Base-by-base conservation (phyloP, 139 green algal species). In the Picochlorum costavermella region DNA sequence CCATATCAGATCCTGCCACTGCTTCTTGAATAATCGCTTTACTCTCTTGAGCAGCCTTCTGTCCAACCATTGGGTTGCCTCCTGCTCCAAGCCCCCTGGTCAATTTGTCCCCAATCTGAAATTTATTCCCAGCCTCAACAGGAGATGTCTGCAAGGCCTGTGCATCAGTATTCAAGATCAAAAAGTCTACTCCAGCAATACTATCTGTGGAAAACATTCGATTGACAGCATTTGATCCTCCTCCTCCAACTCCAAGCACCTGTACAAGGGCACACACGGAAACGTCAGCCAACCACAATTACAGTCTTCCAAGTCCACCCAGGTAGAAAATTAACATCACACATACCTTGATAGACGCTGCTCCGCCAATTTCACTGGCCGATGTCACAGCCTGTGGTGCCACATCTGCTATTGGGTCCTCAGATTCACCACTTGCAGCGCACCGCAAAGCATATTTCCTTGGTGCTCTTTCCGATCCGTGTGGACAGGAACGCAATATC, bases 191-290 rank as follows among this genome's bases (percentile, higher is more conserved):
- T 25, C 87, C 87, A 23, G 74, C 53, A 30, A 92, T 80, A 53
- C 46, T 53, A 26, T 88, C 85, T 25, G 66, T 80, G 5, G 78
- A 40, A 4, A 92, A 58, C 91, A 97, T 97, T 61, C 92, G 86
- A 74, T 96, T 97, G 2, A 97, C 91, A 25, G 91, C 91, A 56
- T 97, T 97, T 11, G 76, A 88, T 10, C 91, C 91, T 55, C 91
- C 91, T 23, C 91, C 91, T 17, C 91, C 91, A 12, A 96, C 90
- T 16, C 91, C 91, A 60, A 96, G 84, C 6, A 96, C 89, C 86
- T 96, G 40, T 53, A 56, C 63, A 40, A 23, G 20, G 20, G 20
- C 20, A 40, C 8, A 40, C 33, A 40, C 6, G 5, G 8, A 40
- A 11, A 40, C 5, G 33, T 40, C 33, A 40, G 33, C 33, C 9